Evolutionary conservation across 2,329 filamentous ascomycete species (phyloP).

Genomic region (Fragosphaeria purpurea): DNA sequence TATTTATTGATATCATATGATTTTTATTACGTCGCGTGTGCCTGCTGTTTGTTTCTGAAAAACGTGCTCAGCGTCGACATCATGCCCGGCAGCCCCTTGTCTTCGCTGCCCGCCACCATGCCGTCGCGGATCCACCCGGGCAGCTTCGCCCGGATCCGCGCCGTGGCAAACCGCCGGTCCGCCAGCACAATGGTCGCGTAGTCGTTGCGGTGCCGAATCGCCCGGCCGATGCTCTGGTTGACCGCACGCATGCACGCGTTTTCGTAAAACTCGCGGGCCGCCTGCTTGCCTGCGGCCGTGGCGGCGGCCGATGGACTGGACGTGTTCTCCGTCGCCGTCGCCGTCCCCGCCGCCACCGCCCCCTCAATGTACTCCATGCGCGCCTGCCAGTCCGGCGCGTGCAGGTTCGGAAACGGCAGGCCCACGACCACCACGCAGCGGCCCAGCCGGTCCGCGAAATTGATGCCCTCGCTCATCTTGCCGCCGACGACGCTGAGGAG

Average conservation of each 20-base stretch:
- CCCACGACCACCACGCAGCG: conserved; percentile 87
- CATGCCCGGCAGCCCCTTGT: conserved; percentile 43
- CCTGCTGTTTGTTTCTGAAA: conserved; percentile 40
- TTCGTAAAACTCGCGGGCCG: conserved; percentile 75
- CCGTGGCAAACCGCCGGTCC: conserved; percentile 67
- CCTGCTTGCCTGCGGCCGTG: conserved; percentile 34
- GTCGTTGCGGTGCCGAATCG: conserved; percentile 78
- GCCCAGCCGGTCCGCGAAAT: conserved; percentile 86
- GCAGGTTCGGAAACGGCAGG: conserved; percentile 83
- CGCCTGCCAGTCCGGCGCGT: conserved; percentile 85
- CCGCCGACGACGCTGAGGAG: conserved; percentile 88
- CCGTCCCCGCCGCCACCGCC: conserved; percentile 19
- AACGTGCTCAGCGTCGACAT: conserved; percentile 50
- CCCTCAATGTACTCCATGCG: conserved; percentile 79
- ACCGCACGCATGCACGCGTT: conserved; percentile 95
- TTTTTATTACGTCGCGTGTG: no score
- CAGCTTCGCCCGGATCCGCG: conserved; percentile 66
- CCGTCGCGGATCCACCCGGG: conserved; percentile 81
- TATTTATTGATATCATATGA: no score
- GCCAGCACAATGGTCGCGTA: conserved; percentile 85
- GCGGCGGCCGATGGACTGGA: conserved; percentile 3
- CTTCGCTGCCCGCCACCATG: conserved; percentile 41
- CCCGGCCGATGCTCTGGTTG: conserved; percentile 90
- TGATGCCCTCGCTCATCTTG: conserved; percentile 94
- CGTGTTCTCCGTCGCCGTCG: neutral